A percentile compares a stretch with the other conserved stretches of the same genome.
These are phyloP conservation scores for Colletotrichum costaricense DNA, from an alignment of 2,329 filamentous ascomycete genomes.

Conservation along the genomic window DNA sequence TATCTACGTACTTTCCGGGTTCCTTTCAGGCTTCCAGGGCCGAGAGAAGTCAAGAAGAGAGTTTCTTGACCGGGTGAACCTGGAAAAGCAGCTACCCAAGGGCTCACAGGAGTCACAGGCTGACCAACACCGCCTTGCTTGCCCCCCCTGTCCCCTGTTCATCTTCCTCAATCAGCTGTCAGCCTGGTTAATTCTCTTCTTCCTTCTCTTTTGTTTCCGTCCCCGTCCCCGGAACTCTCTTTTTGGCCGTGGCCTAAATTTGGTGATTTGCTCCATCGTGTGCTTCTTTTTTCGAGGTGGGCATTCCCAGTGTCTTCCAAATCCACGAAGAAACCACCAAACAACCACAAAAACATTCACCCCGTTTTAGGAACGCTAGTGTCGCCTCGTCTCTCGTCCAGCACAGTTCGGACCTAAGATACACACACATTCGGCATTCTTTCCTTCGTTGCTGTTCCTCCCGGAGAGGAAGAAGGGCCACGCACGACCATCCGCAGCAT, in stretches of 20 bases:
- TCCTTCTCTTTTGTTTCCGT: not conserved
- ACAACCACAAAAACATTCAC: not conserved
- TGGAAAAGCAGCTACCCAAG: not conserved
- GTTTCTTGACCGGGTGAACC: not conserved
- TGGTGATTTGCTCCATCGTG: not conserved
- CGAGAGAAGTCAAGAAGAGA: not conserved
- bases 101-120: not conserved
- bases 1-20: too few relatives aligned
- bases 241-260: not conserved
- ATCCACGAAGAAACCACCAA: not conserved
- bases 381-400: not conserved
- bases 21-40: too few relatives aligned
- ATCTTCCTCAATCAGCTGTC: not conserved
- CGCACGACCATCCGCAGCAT: not conserved
- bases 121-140: slow-evolving; percentile 12
- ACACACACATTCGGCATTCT: not conserved
- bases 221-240: not conserved
- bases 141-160: slow-evolving; percentile 8
- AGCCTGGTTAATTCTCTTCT: not conserved
- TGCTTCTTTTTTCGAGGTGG: slow-evolving; percentile 1
- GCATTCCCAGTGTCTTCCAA: not conserved
- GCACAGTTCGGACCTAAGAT: too few relatives aligned
- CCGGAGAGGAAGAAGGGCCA: not conserved
- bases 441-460: not conserved
- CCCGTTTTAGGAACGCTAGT: not conserved